Conservation (phyloP, 192 early-diverging fungal genomes). For the Coemansia sp. region DNA sequence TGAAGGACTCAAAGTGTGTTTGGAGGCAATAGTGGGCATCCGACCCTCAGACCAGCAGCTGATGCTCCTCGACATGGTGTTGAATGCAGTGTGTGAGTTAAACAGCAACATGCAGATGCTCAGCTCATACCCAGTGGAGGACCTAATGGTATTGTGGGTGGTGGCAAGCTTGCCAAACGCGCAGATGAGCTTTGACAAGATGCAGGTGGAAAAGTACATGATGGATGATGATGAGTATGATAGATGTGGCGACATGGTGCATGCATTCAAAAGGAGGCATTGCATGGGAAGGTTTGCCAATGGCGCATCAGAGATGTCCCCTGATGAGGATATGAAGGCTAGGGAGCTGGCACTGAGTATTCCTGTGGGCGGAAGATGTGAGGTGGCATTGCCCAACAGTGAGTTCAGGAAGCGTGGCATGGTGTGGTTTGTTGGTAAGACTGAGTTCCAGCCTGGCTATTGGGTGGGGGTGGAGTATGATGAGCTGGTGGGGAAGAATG, state of each 20-base stretch:
- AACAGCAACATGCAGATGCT: constrained; percentile 66
- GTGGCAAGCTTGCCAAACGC: background rate
- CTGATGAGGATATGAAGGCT: constrained; percentile 66
- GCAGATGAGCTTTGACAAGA: constrained; percentile 80
- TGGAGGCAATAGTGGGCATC: constrained; percentile 93
- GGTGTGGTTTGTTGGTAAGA: constrained; percentile 73
- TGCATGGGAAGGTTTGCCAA: constrained; percentile 86
- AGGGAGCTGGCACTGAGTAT: constrained; percentile 64
- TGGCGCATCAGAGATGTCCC: constrained; percentile 74
- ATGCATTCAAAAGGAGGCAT: constrained; percentile 86
- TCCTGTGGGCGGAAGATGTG: constrained; percentile 78
- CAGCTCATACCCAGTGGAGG: constrained; percentile 81
- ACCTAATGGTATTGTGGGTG: constrained; percentile 81
- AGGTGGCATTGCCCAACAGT: constrained; percentile 65
- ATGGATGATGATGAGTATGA: constrained; percentile 88
- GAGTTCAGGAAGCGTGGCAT: constrained; percentile 58
- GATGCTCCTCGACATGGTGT: constrained; percentile 56
- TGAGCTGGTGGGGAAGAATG: constrained; percentile 93
- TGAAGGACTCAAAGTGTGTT: constrained; percentile 58
- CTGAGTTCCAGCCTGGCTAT: constrained; percentile 78
- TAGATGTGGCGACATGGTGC: constrained; percentile 76
- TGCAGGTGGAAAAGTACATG: constrained; percentile 92
- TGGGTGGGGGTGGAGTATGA: constrained; percentile 97
- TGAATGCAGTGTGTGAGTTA: constrained; percentile 53
- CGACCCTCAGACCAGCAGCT: constrained; percentile 67